Evolutionary conservation across 148 eudicot species (phyloP), one percentile per base, ranked within the genome.

Genomic region (Nepenthes mirabilis): DNA sequence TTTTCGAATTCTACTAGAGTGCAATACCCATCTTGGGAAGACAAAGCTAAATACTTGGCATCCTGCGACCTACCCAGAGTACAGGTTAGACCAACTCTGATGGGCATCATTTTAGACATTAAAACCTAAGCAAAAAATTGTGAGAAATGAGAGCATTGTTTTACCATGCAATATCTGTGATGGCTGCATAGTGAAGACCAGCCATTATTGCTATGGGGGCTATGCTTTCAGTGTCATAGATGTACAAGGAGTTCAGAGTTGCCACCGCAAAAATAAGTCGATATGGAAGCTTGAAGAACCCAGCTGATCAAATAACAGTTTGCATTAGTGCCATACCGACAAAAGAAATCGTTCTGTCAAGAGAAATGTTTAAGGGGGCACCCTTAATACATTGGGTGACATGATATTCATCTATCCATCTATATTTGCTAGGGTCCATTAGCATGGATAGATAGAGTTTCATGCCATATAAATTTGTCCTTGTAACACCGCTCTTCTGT

Each of bases 1-100:
- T 73, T 72, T 52, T 83, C 91, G 65, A 93, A 93, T 76, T 93
- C 91, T 11, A 86, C 87, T 23, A 93, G 80, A 43, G 98, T 82
- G 58, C 98, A 93, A 68, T 86, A 93, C 48, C 98, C 98, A 74
- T 93, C 98, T 76, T 84, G 96, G 5, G 98, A 93, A 57, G 98
- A 88, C 68, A 88, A 47, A 33, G 86, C 96, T 63, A 93, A 50
- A 67, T 70, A 88, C 61, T 84, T 88, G 34, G 88, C 98, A 60
- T 70, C 59, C 10, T 91, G 76, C 3, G 96, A 83, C 98, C 98
- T 93, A 59, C 32, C 32, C 56, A 47, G 54, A 51, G 13, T 11
- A 40, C 55, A 13, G 48, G 37, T 32, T 23, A 59, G 47, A 32
- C 13, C 61, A 52, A 57, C 0, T 14, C 14, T 54, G 55, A 52